Percentiles rank a stretch among this genome's conserved stretches.
phyloP scores from a whole-genome alignment of 352 stramenopile species.

The Pythium aphanidermatum region DNA sequence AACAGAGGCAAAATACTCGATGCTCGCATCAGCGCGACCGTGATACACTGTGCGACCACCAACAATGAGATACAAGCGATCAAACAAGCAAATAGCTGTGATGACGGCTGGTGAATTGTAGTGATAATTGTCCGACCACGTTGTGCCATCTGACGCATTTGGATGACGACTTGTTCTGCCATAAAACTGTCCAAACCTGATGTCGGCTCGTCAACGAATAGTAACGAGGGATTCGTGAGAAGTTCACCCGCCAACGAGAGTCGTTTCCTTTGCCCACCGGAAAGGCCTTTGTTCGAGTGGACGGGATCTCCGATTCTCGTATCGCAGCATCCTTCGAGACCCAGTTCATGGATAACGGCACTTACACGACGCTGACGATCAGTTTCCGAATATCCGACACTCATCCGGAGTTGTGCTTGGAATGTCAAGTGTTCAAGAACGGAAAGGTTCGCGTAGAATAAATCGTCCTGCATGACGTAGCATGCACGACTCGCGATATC shows the following conservation, averaged over 20 bases:
- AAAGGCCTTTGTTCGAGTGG: slow-evolving; percentile 59
- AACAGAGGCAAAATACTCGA: slow-evolving; percentile 46
- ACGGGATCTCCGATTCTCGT: slow-evolving; percentile 41
- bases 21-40: slow-evolving; percentile 36
- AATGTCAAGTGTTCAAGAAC: too few relatives aligned
- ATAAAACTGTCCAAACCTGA: slow-evolving; percentile 56
- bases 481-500: too few relatives aligned
- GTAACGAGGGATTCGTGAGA: slow-evolving; percentile 65
- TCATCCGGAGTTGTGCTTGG: too few relatives aligned
- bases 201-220: slow-evolving; percentile 85
- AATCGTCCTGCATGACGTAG: too few relatives aligned
- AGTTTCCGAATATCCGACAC: too few relatives aligned
- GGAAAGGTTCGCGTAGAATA: too few relatives aligned
- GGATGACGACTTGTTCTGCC: slow-evolving; percentile 39
- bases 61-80: slow-evolving; percentile 48
- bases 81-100: slow-evolving; percentile 54
- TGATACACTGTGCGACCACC: slow-evolving; percentile 46
- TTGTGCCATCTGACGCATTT: slow-evolving; percentile 60
- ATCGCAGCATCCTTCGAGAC: slow-evolving; percentile 32
- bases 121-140: slow-evolving; percentile 78
- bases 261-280: slow-evolving; percentile 48
- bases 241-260: slow-evolving; percentile 66
- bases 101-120: slow-evolving; percentile 69
- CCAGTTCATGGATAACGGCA: slow-evolving; percentile 32
- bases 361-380: slow-evolving; percentile 20